Evolutionary conservation across 768 basidiomycete genomes (phyloP), one percentile per base, ranked within the genome.

Genomic region (Kwoniella botswanensis): DNA sequence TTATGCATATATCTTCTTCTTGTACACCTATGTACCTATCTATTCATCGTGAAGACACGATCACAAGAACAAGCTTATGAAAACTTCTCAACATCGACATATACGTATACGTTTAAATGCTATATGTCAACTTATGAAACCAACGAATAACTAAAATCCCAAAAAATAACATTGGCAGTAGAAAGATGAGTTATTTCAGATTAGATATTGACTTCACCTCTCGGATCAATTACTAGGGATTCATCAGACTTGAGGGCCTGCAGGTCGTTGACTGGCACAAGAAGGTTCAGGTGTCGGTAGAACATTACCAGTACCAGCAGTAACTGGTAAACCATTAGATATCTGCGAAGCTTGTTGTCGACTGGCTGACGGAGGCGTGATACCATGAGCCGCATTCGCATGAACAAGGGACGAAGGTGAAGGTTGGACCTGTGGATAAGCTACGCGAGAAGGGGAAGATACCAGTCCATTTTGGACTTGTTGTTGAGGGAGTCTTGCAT

Each of bases 211-310:
- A 35, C 35, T 35, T 35, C 35, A 5, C 35, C 35, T 35, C 35
- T 35, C 24, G 12, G 21, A 24, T 56, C n/a, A 21, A 18, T 15
- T 4, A 15, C 52, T 53, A 56, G 3, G 15, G n/a, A 6, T 11
- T 22, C 55, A 56, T 56, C 24, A 24, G 12, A 24, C 12, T 21
- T 18, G 21, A 56, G n/a, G 24, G 3, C 57, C 57, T 17, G 57
- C 29, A 13, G 57, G 57, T 58, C 57, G 21, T 18, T 58, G 57
- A 58, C 4, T 17, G 18, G 57, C 57, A 4, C 41, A 17, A 15
- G 57, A 58, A 35, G 57, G 26, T 26, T 58, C 57, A 58, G 57
- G 57, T 17, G 57, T 58, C 13, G 57, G 57, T 35, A 58, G 29
- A 7, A 12, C 24, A 18, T 58, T 41, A 12, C 21, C 54, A 21